Evolutionary conservation across 352 stramenopile species (phyloP), one percentile per base, ranked within the genome.

Genomic region (Phytophthora podocarpi): DNA sequence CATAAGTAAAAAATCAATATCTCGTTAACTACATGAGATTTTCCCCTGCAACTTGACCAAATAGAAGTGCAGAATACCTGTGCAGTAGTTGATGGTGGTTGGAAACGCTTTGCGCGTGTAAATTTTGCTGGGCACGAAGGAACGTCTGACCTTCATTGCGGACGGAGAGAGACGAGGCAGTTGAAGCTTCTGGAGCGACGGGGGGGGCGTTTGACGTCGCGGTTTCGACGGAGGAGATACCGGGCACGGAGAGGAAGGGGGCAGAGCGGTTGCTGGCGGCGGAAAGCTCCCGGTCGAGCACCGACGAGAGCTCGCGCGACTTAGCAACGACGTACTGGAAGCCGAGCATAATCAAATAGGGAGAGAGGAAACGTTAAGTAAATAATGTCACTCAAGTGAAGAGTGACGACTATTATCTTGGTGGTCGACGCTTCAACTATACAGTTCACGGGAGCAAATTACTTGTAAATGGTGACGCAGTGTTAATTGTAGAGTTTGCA

Each of bases 251-350:
- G 5, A 5, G 43, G 31, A 67, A 67, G 31, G 58, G 32, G 0
- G 32, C 13, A 4, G 64, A 43, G 34, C 57, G 64, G 21, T 30
- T 65, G 24, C 59, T 74, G 8, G 58, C 51, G 18, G 43, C 56
- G 1, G 54, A 72, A 23, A 75, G 49, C 76, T 77, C 68, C 15
- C 73, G 70, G 37, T 91, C 80, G 1, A 90, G 68, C 47, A 66
- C 82, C 30, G 73, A 80, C 39, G 80, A 80, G 40, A 90, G 67
- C 63, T 89, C 82, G 34, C 78, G 86, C 48, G 80, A 90, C 75
- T 91, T 91, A 62, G 78, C 78, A 40, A 91, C 79, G 37, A 91
- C 67, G 65, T 86, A 90, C 64, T 91, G 83, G 66, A 91, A 72
- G 11, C 82, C 70, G 23, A 89, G 53, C 82, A 91, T 90, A 28